Base-by-base conservation (phyloP, 108 stramenopile species). In the Aurantiochytrium sp. region DNA sequence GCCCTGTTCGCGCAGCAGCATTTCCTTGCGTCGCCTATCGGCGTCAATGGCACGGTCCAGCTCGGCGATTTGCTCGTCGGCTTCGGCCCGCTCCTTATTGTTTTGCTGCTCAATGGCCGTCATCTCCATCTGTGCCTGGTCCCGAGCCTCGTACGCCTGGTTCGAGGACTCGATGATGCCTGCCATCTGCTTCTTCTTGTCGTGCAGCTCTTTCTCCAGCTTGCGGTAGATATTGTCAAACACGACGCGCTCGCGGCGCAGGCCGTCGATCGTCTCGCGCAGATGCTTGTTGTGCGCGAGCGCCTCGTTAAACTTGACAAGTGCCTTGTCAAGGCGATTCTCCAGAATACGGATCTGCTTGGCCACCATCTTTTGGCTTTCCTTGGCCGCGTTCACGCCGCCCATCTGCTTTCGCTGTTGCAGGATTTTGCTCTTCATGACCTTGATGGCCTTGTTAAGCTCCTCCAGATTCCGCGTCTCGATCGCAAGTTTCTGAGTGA, bases 141-240 rank as follows among this genome's bases (percentile, higher is more conserved):
- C 96, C n/a, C 95, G 91, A 55, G 95, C 92, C 90, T 96, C 96
- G 81, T 96, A 96, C 24, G 94, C 93, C 55, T 92, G 86, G 90
- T 96, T 96, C 19, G 93, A 92, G 55, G 91, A 86, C 93, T 96
- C 96, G 65, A 96, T 96, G 87, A 95, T 89, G 55, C 93, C 85
- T 2, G 95, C 96, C 95, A 96, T 96, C 89, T 92, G 90, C 65
- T 91, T 91, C 91, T 96, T 95, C 65, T 93, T 92, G 86, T 96
- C 96, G 55, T 92, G 87, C 1, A 95, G 92, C 87, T 96, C 94
- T 89, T 91, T 24, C 31, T 88, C 87, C 39, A 50, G 36, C 87
- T 94, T 94, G 85, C 94, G 93, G 89, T 96, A 95, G 39, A 95
- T 95, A 50, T 93, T 90, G 68, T 96, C 95, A 89, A 95, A 96